phyloP scores from a whole-genome alignment of 306 rosid species.

The Lathyrus oleraceus region DNA sequence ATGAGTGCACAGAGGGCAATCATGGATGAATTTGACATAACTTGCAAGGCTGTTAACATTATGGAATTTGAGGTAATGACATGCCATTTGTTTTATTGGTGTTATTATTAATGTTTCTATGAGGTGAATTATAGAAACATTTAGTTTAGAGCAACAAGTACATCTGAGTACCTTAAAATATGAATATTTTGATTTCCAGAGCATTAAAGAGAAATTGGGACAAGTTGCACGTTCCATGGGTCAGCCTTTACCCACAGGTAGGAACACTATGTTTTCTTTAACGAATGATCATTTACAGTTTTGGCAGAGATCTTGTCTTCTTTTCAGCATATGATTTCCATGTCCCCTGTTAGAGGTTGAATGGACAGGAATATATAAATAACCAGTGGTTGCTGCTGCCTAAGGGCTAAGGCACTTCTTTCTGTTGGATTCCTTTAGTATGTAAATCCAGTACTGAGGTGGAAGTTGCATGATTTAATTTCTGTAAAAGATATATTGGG shows the following conservation, averaged over 20 bases:
- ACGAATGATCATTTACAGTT: slow-evolving; percentile 13
- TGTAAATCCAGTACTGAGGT: slow-evolving; percentile 22
- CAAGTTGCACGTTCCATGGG: slow-evolving; percentile 73
- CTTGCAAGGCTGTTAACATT: slow-evolving; percentile 60
- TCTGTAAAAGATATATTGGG: slow-evolving; percentile 8
- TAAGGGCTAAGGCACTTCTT: background rate
- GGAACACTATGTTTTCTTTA: slow-evolving; percentile 24
- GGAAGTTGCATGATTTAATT: slow-evolving; percentile 17
- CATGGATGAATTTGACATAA: slow-evolving; percentile 73
- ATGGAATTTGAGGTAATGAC: slow-evolving; percentile 76
- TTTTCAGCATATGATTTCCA: slow-evolving; percentile 22
- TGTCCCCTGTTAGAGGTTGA: slow-evolving; percentile 14
- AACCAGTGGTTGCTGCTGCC: slow-evolving; percentile 18
- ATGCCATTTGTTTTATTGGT: slow-evolving; percentile 30
- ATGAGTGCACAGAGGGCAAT: slow-evolving; percentile 58
- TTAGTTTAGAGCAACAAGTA: slow-evolving; percentile 18
- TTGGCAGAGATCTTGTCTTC: slow-evolving; percentile 22
- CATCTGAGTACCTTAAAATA: slow-evolving; percentile 4
- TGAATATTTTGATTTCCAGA: slow-evolving; percentile 47
- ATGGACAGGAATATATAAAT: slow-evolving; percentile 14
- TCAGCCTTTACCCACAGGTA: slow-evolving; percentile 61
- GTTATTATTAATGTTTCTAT: slow-evolving; percentile 14
- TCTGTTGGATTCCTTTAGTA: background rate
- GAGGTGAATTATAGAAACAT: slow-evolving; percentile 15
- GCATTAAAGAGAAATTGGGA: slow-evolving; percentile 62